Base-by-base conservation (phyloP, 306 rosid species). In the Vigna trinervia region DNA sequence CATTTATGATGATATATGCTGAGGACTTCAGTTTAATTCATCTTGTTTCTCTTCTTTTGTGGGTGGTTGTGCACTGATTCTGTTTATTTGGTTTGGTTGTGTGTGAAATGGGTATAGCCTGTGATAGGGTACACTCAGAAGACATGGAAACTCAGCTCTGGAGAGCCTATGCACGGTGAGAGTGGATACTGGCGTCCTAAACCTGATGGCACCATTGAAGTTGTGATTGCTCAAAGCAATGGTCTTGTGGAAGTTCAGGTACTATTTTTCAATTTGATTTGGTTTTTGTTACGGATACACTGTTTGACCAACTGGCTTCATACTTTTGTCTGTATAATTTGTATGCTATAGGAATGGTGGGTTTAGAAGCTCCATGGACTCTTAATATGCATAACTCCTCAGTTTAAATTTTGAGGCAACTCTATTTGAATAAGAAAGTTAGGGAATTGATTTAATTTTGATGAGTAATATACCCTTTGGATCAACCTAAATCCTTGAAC, bases 201-300 rank as follows among this genome's bases (percentile, higher is more conserved):
- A 79, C 90, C 88, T 9, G 89, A 93, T 84, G 96, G 95, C 8
- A 53, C 93, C 39, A 83, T 91, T 69, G 93, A 89, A 79, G 95
- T 93, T 73, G 92, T 85, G 57, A 91, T 93, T 82, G 90, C 96
- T 73, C 95, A 91, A 73, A 93, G 98, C 85, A 91, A 89, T 78
- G 97, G 92, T 53, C 92, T 93, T 75, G 95, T 84, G 85, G 98
- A 93, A 87, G 93, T 91, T 83, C 93, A 88, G 91, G 95, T 92
- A 59, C 75, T 80, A 2, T 60, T 69, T 32, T 80, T 41, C 64
- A 17, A 38, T 75, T 61, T 39, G 12, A 1, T 79, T 69, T 43
- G 5, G 59, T 26, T 71, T 26, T 54, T 56, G 26, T 23, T 15
- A 65, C 30, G 5, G 17, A 54, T 62, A 61, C 5, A 26, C 39